phyloP scores from a whole-genome alignment of 75 land plant species.

The Selaginella tamariscina region DNA sequence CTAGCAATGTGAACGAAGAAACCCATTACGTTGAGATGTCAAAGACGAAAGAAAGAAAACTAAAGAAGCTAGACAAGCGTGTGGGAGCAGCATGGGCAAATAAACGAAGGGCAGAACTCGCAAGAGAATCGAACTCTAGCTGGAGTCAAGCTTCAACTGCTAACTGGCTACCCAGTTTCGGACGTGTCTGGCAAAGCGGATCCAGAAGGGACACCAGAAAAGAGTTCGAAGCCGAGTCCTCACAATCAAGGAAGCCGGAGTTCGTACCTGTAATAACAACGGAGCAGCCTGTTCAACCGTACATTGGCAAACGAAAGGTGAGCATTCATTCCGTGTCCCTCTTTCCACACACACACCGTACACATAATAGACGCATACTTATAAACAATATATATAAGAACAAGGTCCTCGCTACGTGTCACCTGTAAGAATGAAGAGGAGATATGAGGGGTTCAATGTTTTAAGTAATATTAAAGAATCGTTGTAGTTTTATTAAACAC shows the following conservation, averaged over 20 bases:
- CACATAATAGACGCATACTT: too few species aligned
- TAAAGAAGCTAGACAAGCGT: conserved; percentile 46
- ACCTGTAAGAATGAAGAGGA: too few species aligned
- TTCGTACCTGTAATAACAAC: conserved; percentile 14
- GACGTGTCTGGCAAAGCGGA: conserved; percentile 94
- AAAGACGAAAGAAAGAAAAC: conserved; percentile 30
- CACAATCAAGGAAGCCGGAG: conserved; percentile 11
- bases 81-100: conserved; percentile 99
- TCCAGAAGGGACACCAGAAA: conserved; percentile 71
- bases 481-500: too few species aligned
- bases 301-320: conserved; percentile 79
- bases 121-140: conserved; percentile 34
- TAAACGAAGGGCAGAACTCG: conserved; percentile 63
- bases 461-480: too few species aligned
- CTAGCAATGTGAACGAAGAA: neutral
- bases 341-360: neutral
- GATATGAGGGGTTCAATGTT: too few species aligned
- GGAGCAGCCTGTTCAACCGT: conserved; percentile 43
- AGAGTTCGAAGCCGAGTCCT: conserved; percentile 70
- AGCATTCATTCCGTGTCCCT: neutral
- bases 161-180: conserved; percentile 91
- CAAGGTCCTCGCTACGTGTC: too few species aligned
- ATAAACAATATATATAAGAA: too few species aligned
- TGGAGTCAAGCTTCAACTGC: conserved; percentile 10
- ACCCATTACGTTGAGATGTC: conserved; percentile 14